These are phyloP conservation scores for Prunus mira DNA, from an alignment of 306 rosid species.

Conservation along the genomic window DNA sequence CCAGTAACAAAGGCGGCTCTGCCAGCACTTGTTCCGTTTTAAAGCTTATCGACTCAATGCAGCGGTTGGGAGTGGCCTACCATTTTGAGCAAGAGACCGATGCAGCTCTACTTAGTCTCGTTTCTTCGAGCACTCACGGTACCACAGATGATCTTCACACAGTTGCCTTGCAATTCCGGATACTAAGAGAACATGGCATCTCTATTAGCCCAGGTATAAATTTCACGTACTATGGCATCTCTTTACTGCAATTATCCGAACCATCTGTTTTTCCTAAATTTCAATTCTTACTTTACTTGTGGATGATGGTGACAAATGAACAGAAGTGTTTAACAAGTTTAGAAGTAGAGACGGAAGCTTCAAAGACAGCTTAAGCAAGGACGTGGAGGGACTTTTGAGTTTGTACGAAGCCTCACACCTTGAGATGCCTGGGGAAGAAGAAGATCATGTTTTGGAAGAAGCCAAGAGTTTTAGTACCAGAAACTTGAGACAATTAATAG, in stretches of 20 bases:
- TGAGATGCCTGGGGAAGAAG: conserved; percentile 28
- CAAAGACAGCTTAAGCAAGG: conserved; percentile 14
- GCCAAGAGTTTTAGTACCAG: conserved; percentile 13
- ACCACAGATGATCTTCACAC: background rate
- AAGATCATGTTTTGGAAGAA: conserved; percentile 26
- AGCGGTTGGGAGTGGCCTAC: conserved; percentile 30
- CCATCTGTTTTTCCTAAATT: no score
- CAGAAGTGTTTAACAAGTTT: conserved; percentile 22
- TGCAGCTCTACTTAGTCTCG: background rate
- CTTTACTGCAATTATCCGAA: no score
- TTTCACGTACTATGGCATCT: no score
- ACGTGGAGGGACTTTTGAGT: conserved; percentile 24
- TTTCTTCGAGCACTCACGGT: background rate
- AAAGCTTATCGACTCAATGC: conserved; percentile 10
- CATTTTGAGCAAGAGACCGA: conserved; percentile 30
- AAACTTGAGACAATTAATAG: background rate
- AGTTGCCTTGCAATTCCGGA: conserved; percentile 15
- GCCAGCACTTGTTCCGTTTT: background rate
- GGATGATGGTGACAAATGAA: background rate
- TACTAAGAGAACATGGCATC: conserved; percentile 28
- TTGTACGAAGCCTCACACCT: conserved; percentile 36
- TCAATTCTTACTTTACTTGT: background rate
- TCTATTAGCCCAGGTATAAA: conserved; percentile 19
- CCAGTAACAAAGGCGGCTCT: background rate
- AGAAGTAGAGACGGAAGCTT: conserved; percentile 17